Base-by-base conservation (phyloP, 805 yeast species). In the Ogataea paradorogensis region DNA sequence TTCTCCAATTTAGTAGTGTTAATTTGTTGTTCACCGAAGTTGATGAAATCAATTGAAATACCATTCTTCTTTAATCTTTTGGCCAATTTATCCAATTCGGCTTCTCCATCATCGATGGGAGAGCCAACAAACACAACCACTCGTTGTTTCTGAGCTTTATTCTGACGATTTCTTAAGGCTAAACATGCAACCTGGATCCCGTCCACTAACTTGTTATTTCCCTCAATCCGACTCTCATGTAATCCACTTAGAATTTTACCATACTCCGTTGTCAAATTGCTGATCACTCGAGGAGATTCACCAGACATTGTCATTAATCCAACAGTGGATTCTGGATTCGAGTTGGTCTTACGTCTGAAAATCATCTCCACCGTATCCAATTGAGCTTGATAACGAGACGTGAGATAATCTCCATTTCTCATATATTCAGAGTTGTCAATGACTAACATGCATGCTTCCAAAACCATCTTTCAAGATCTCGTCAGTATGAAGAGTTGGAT, bases 341-440 rank as follows among this genome's bases (percentile, higher is more conserved):
- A 70, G 58, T 83, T 82, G 47, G 87, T 78, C 65, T 93, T 91
- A 48, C 85, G 79, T 48, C 84, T 83, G 69, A 93, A 95, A 31
- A 93, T 79, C 52, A 81, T 71, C 52, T 88, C 93, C 21, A 90
- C 89, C 8, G 96, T 81, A 47, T 93, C 95, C 46, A 85, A 70
- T 65, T 93, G 96, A 1, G 98, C 96, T 48, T 85, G 95, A 59
- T 81, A 90, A 56, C 99, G 75, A 11, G 90, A 82, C 13, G 95
- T 80, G 26, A 85, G 74, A 57, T 82, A 93, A 63, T 93, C 99
- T 23, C 98, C 99, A 61, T 93, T 93, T 56, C 99, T 76, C 78
- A 90, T 85, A 64, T 74, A 91, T 68, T 93, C 99, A 37, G 96
- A 88, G 72, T 89, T 91, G 71, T 93, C 99, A 58, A 93, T 76